Base-by-base conservation (phyloP, 2,329 filamentous ascomycete species). In the Diplocarpon mali region DNA sequence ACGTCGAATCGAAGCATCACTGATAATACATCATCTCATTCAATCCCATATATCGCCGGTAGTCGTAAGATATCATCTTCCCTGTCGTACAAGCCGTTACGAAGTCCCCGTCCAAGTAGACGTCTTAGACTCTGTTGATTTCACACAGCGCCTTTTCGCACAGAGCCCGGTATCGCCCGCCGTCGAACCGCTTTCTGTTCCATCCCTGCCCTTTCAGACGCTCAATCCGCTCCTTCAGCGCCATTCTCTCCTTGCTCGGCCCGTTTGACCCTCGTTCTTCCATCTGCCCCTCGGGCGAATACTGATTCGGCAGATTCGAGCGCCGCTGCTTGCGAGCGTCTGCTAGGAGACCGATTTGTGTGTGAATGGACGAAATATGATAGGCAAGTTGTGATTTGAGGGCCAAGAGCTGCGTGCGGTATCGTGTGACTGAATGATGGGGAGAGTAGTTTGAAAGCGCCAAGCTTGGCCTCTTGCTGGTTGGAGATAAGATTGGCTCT, bases 121-220 rank as follows among this genome's bases (percentile, higher is more conserved):
- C 30, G 11, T 32, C 30, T 32, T 14, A 42, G 35, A 32, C 15
- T 9, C 44, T 44, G 10, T 46, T 42, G 34, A 56, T 16, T 39
- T 60, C 57, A 2, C 11, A 31, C 20, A 59, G 38, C 2, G 52
- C 57, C 27, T 42, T 51, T 39, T 59, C 53, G 36, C 57, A 57
- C 20, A 61, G 45, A n/a, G 40, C 32, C 34, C 48, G 40, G 48
- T 58, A 60, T 30, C 54, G 47, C 28, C 42, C 41, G 0, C 44
- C 45, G 47, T 57, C 49, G 39, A 58, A 60, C 5, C 58, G 43
- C 36, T 53, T 46, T 31, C 52, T 53, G 14, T 42, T 43, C 53
- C 53, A 58, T 1, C 54, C 53, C 2, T 16, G 24, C 20, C 49
- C 51, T 38, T 43, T 55, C 31, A 56, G 31, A 27, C 46, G 49